These are phyloP conservation scores for Lepidium didymum DNA, from an alignment of 345 rosid genomes.

Conservation along the genomic window DNA sequence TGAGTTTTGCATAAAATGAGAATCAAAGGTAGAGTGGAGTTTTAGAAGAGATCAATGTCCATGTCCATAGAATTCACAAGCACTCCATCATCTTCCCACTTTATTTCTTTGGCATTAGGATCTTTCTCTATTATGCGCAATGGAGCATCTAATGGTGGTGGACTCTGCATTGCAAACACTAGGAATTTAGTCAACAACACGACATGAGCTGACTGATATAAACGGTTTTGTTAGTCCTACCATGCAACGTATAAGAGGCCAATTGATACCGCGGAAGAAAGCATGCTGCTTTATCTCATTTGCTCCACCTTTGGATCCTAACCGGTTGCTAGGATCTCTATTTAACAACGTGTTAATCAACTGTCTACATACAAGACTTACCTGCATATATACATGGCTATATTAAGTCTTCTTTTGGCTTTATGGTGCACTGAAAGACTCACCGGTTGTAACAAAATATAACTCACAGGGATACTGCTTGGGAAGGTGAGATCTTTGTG, in stretches of 20 bases:
- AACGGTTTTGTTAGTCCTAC: constrained; percentile 27
- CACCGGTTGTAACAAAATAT: neutral
- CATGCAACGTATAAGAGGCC: constrained; percentile 94
- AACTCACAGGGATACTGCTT: constrained; percentile 78
- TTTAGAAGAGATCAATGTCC: constrained; percentile 62
- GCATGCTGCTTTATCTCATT: constrained; percentile 85
- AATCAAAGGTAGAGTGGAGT: neutral
- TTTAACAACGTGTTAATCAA: constrained; percentile 61
- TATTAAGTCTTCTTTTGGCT: neutral
- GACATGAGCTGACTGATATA: neutral
- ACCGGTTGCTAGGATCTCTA: constrained; percentile 63
- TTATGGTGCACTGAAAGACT: neutral
- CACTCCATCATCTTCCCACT: constrained; percentile 88
- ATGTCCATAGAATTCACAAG: constrained; percentile 51
- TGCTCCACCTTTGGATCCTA: constrained; percentile 80
- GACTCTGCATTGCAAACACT: constrained; percentile 61
- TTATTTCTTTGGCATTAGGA: constrained; percentile 45
- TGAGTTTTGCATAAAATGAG: constrained; percentile 8
- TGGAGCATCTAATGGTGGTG: constrained; percentile 70
- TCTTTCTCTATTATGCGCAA: constrained; percentile 48
- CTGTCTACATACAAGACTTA: constrained; percentile 76
- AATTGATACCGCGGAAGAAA: constrained; percentile 78
- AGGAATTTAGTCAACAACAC: neutral
- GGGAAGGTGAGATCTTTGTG: constrained; percentile 94
- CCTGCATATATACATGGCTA: constrained; percentile 45